Percentiles rank a stretch among this genome's conserved stretches.
phyloP scores from a whole-genome alignment of 2,329 filamentous ascomycete genomes.

The Thermoascus crustaceus region DNA sequence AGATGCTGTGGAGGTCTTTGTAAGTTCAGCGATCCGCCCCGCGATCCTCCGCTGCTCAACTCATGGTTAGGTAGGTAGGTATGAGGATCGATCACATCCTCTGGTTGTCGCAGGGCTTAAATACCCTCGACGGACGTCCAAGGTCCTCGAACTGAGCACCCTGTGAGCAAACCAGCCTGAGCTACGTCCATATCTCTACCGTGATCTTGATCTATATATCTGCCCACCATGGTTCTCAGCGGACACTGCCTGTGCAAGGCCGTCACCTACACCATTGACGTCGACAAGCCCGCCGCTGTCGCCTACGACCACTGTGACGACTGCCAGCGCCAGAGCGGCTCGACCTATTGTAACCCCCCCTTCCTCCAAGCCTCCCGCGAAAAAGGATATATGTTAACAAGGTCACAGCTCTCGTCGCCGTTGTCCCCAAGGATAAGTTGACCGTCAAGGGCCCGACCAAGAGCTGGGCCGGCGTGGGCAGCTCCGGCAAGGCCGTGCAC shows the following conservation, averaged over 20 bases:
- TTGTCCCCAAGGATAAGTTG: constrained; percentile 59
- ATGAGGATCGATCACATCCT: neutral
- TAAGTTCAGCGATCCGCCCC: neutral
- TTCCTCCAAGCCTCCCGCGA: constrained; percentile 1
- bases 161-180: constrained; percentile 13
- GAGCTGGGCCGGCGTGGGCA: constrained; percentile 53
- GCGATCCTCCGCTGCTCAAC: neutral
- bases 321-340: constrained; percentile 62
- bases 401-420: constrained; percentile 50
- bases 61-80: neutral
- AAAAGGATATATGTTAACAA: neutral
- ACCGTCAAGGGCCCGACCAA: constrained; percentile 57
- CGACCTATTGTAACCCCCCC: constrained; percentile 50
- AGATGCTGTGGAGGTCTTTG: neutral
- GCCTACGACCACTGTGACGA: constrained; percentile 67
- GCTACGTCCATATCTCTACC: neutral
- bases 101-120: constrained; percentile 10
- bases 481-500: constrained; percentile 56
- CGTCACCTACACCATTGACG: constrained; percentile 58
- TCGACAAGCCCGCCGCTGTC: constrained; percentile 33
- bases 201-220: neutral
- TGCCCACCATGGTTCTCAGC: constrained; percentile 52
- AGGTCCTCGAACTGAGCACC: constrained; percentile 20
- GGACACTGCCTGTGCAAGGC: constrained; percentile 65
- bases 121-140: constrained; percentile 14